phyloP scores from a whole-genome alignment of 176 grass and related monocot species.

The Carex cristatella region DNA sequence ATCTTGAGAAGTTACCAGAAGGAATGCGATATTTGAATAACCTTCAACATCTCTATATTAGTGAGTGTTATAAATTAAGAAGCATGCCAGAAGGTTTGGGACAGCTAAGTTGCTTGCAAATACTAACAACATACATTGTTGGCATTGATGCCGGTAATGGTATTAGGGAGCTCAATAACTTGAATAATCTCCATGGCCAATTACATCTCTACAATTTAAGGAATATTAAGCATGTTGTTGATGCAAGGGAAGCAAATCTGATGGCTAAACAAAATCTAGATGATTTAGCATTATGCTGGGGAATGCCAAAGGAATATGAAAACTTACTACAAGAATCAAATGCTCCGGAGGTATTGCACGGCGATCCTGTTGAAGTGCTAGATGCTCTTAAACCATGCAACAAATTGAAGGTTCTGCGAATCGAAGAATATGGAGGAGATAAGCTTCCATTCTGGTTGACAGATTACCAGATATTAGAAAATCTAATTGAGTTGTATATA shows the following conservation, averaged over 20 bases:
- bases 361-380: neutral
- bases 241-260: neutral
- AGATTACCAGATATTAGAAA: neutral
- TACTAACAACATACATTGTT: conserved; percentile 14
- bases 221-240: neutral
- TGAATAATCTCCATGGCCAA: conserved; percentile 16
- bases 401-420: neutral
- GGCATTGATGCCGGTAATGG: neutral
- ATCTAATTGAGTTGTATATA: neutral
- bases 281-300: neutral
- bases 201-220: neutral
- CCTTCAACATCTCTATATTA: conserved; percentile 20
- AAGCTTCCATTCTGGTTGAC: conserved; percentile 18
- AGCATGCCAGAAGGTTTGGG: conserved; percentile 9
- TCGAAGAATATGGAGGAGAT: neutral
- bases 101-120: conserved; percentile 15
- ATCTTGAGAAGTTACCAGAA: conserved; percentile 16
- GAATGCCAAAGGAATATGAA: neutral
- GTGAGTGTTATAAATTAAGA: neutral
- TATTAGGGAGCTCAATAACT: conserved; percentile 22
- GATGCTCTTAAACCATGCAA: conserved; percentile 19
- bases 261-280: conserved; percentile 14
- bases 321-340: neutral
- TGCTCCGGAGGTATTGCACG: neutral
- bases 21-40: conserved; percentile 31